Percentiles rank a stretch among this genome's conserved stretches.
Evolutionary conservation across 768 basidiomycete species (phyloP).

Genomic region (Rhodotorula taiwanensis): DNA sequence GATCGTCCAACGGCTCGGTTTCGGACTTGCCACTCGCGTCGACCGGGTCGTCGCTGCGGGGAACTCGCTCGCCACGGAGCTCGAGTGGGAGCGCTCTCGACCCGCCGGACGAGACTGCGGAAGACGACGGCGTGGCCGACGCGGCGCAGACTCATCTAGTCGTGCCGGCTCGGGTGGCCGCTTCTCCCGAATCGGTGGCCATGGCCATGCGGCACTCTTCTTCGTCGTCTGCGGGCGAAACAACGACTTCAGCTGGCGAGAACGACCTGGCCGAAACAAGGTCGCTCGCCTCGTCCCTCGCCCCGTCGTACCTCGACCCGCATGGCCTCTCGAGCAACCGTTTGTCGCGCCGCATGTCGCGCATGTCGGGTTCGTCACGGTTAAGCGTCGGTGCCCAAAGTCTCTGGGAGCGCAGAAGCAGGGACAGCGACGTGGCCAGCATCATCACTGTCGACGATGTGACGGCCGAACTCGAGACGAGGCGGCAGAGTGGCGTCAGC

Average conservation of each 20-base stretch:
- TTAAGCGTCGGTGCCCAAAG: constrained; percentile 25
- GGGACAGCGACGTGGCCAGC: constrained; percentile 36
- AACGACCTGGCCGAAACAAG: constrained; percentile 18
- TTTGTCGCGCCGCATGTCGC: constrained; percentile 26
- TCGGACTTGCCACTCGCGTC: not conserved
- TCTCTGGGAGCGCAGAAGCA: constrained; percentile 25
- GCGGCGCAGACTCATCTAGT: no score
- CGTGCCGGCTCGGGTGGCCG: not conserved
- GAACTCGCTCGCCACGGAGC: constrained; percentile 22
- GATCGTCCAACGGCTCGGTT: constrained; percentile 35
- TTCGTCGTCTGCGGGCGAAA: not conserved
- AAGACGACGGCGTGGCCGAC: no score
- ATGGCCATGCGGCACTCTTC: not conserved
- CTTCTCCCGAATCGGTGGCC: constrained; percentile 1
- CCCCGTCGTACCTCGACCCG: constrained; percentile 17
- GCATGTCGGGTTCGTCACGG: constrained; percentile 8
- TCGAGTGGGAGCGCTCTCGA: constrained; percentile 16
- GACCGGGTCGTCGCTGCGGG: not conserved
- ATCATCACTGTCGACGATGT: constrained; percentile 95
- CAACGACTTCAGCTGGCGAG: constrained; percentile 1
- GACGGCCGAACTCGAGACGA: constrained; percentile 79
- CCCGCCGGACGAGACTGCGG: constrained; percentile 33
- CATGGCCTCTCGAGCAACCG: constrained; percentile 1
- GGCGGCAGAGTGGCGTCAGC: constrained; percentile 42
- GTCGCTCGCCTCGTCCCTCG: constrained; percentile 14